Percentiles rank a stretch among this genome's conserved stretches.
Evolutionary conservation across 441 rosid genomes (phyloP).

Genomic region (Dalechampia spathulata): DNA sequence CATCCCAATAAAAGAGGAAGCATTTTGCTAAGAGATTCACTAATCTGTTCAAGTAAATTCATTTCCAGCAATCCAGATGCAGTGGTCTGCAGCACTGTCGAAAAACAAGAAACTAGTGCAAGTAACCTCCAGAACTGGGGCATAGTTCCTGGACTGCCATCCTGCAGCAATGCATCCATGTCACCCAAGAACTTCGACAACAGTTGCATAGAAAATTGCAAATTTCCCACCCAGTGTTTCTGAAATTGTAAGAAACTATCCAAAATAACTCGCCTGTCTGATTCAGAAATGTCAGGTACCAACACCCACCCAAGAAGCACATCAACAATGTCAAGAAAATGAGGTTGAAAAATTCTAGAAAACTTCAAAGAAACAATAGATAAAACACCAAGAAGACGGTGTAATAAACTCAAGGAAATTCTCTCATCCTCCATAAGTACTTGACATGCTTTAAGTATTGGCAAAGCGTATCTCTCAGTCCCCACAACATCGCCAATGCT

Average conservation of each 20-base stretch:
- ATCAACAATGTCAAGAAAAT: slow-evolving; percentile 91
- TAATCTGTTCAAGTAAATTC: slow-evolving; percentile 77
- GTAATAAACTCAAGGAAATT: slow-evolving; percentile 78
- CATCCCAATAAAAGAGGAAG: slow-evolving; percentile 78
- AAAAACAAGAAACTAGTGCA: slow-evolving; percentile 93
- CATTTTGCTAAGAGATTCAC: slow-evolving; percentile 66
- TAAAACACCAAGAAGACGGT: slow-evolving; percentile 52
- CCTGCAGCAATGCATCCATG: slow-evolving; percentile 90
- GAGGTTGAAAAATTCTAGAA: slow-evolving; percentile 74
- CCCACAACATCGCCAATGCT: slow-evolving; percentile 74
- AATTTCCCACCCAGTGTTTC: slow-evolving; percentile 89
- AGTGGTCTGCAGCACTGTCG: slow-evolving; percentile 80
- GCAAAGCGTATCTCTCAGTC: slow-evolving; percentile 68
- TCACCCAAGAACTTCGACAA: slow-evolving; percentile 81
- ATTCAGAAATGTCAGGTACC: slow-evolving; percentile 74
- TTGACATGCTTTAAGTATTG: slow-evolving; percentile 86
- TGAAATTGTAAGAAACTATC: slow-evolving; percentile 95
- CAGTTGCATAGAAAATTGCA: slow-evolving; percentile 83
- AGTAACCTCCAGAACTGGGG: slow-evolving; percentile 82
- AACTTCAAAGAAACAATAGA: slow-evolving; percentile 78
- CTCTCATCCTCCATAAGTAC: slow-evolving; percentile 96
- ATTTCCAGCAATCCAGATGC: slow-evolving; percentile 95
- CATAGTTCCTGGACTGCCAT: slow-evolving; percentile 65
- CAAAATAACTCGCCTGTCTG: slow-evolving; percentile 73
- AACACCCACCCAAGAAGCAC: slow-evolving; percentile 98